Evolutionary conservation across 2,329 filamentous ascomycete species (phyloP).

Genomic region (Dryadomyces sulphureus): DNA sequence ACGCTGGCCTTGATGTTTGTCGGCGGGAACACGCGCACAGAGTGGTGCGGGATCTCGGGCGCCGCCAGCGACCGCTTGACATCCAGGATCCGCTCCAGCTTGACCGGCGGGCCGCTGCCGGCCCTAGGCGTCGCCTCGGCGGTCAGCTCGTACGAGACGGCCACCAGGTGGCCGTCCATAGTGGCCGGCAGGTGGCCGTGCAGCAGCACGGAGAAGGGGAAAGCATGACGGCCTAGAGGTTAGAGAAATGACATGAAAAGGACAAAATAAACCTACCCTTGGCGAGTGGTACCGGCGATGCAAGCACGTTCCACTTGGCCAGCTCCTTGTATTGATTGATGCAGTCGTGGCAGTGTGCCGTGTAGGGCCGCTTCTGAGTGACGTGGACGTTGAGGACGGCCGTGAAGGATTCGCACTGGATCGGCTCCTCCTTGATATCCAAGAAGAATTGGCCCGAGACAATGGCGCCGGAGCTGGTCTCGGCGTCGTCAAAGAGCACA

Average conservation of each 20-base stretch:
- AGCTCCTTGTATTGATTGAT: conserved; percentile 56
- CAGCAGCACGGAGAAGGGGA: conserved; percentile 80
- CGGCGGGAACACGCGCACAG: conserved; percentile 86
- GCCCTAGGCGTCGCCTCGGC: conserved; percentile 48
- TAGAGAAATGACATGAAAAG: neutral
- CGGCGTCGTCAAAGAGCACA: conserved; percentile 63
- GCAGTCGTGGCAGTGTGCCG: conserved; percentile 66
- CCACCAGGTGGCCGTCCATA: conserved; percentile 57
- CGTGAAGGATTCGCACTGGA: conserved; percentile 57
- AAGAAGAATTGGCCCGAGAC: conserved; percentile 73
- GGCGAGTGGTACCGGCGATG: conserved; percentile 32
- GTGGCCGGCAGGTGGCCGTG: conserved; percentile 75
- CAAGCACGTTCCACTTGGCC: conserved; percentile 65
- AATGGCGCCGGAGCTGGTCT: conserved; percentile 67
- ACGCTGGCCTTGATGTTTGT: conserved; percentile 84
- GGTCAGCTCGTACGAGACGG: conserved; percentile 65
- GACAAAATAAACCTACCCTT: conserved; percentile 23
- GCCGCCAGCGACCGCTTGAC: conserved; percentile 65
- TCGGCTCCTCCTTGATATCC: conserved; percentile 48
- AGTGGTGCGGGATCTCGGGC: conserved; percentile 70
- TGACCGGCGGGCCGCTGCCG: conserved; percentile 34
- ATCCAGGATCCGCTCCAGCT: conserved; percentile 51
- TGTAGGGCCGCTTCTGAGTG: conserved; percentile 69
- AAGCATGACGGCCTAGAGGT: conserved; percentile 48
- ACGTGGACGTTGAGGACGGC: conserved; percentile 58